A percentile compares a stretch with the other conserved stretches of the same genome.
These are phyloP conservation scores for Pseudocercospora musae DNA, from an alignment of 2,329 filamentous ascomycete genomes.

Conservation along the genomic window DNA sequence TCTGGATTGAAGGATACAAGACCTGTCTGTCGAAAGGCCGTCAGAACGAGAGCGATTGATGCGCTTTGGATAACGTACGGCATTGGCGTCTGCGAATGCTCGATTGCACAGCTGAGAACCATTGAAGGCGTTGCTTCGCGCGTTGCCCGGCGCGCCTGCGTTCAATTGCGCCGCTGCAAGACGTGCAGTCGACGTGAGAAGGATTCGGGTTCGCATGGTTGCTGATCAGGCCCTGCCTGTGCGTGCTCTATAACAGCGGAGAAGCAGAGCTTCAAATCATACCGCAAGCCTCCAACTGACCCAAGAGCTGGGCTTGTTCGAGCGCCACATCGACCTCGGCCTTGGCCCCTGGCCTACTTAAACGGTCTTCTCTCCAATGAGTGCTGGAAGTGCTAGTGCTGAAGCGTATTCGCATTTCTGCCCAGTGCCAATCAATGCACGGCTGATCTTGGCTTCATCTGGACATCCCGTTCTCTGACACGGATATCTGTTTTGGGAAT, in stretches of 20 bases:
- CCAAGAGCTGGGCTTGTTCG: too few relatives aligned
- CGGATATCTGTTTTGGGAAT: neutral
- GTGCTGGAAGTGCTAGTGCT: neutral
- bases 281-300: neutral
- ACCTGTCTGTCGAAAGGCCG: neutral
- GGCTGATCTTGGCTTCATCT: neutral
- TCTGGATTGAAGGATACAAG: slow-evolving; percentile 8
- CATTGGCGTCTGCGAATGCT: slow-evolving; percentile 11
- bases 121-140: neutral
- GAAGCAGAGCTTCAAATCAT: too few relatives aligned
- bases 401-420: neutral
- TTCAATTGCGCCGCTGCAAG: slow-evolving; percentile 4
- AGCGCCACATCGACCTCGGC: neutral
- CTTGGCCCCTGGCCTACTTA: too few relatives aligned
- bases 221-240: neutral
- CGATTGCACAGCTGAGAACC: slow-evolving; percentile 13
- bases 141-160: slow-evolving; percentile 9
- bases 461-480: neutral
- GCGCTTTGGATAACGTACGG: neutral
- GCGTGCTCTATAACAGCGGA: neutral
- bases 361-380: neutral
- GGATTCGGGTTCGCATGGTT: neutral
- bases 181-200: neutral
- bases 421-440: too few relatives aligned
- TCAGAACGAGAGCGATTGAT: neutral